A percentile compares a stretch with the other conserved stretches of the same genome.
Evolutionary conservation across 352 stramenopile species (phyloP).

Genomic region (Saprolegnia diclina): DNA sequence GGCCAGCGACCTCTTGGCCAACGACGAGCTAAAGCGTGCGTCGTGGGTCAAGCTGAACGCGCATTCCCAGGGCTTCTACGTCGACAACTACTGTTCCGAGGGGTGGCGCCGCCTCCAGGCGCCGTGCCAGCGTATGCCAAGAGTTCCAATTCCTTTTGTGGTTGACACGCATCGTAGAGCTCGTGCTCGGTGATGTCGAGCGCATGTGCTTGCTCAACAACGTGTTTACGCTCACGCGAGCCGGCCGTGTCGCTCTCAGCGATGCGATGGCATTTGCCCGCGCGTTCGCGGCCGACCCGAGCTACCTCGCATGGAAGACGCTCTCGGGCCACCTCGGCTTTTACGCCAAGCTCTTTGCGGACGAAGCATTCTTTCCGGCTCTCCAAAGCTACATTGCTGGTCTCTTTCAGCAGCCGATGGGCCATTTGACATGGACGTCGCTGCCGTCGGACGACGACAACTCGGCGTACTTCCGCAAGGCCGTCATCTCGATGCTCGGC

Average conservation of each 20-base stretch:
- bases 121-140: conserved; percentile 35
- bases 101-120: conserved; percentile 80
- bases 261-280: conserved; percentile 56
- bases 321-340: conserved; percentile 48
- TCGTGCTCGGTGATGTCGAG: conserved; percentile 71
- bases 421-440: conserved; percentile 47
- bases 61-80: conserved; percentile 90
- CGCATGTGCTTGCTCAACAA: conserved; percentile 90
- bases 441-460: conserved; percentile 33
- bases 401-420: conserved; percentile 52
- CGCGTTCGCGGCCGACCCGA: conserved; percentile 51
- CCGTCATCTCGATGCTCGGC: conserved; percentile 50
- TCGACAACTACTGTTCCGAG: conserved; percentile 88
- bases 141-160: background rate
- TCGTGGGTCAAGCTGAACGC: conserved; percentile 96
- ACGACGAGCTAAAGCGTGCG: conserved; percentile 38
- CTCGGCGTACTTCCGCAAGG: conserved; percentile 59
- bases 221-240: conserved; percentile 84
- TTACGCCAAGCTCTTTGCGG: conserved; percentile 47
- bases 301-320: conserved; percentile 62
- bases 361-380: conserved; percentile 48
- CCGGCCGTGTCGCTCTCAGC: conserved; percentile 42
- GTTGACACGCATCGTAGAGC: conserved; percentile 34
- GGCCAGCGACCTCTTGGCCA: conserved; percentile 58
- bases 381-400: conserved; percentile 51